Percentiles rank a stretch among this genome's conserved stretches.
phyloP scores from a whole-genome alignment of 352 stramenopile genomes.

The Phytophthora melonis region DNA sequence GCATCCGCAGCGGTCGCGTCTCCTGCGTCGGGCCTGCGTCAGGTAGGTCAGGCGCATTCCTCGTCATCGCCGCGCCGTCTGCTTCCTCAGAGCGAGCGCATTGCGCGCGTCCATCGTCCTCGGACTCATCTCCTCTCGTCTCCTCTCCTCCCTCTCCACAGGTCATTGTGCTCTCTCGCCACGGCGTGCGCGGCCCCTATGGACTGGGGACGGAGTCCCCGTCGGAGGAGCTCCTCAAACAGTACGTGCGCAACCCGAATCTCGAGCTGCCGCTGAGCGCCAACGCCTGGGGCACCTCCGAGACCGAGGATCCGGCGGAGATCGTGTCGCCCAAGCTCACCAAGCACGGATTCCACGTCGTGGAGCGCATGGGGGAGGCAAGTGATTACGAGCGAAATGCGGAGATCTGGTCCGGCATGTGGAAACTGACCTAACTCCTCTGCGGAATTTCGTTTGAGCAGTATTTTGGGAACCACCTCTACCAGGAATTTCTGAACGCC shows the following conservation, averaged over 20 bases:
- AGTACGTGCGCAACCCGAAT: slow-evolving; percentile 74
- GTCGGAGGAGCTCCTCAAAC: slow-evolving; percentile 53
- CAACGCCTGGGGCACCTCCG: slow-evolving; percentile 71
- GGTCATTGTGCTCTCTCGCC: slow-evolving; percentile 76
- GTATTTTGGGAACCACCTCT: slow-evolving; percentile 81
- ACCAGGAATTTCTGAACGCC: slow-evolving; percentile 62
- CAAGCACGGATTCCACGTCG: slow-evolving; percentile 70
- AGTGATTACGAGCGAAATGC: slow-evolving; percentile 2
- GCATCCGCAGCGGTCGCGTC: slow-evolving; percentile 5
- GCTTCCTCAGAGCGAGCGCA: slow-evolving; percentile 2
- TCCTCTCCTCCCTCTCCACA: slow-evolving; percentile 23
- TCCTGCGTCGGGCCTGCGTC: slow-evolving; percentile 35
- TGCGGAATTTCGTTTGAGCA: slow-evolving; percentile 33
- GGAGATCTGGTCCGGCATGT: slow-evolving; percentile 6
- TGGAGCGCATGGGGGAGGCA: slow-evolving; percentile 76
- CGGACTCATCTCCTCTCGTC: neutral
- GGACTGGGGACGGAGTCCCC: slow-evolving; percentile 63
- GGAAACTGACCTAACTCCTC: slow-evolving; percentile 7
- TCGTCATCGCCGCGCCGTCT: neutral
- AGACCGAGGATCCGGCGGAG: slow-evolving; percentile 69
- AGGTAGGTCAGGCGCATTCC: slow-evolving; percentile 27
- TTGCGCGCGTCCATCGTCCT: slow-evolving; percentile 19
- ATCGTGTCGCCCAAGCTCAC: slow-evolving; percentile 83
- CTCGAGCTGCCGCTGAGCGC: slow-evolving; percentile 62
- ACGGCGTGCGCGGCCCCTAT: slow-evolving; percentile 81